Percentiles rank a stretch among this genome's conserved stretches.
These are phyloP conservation scores for Aspergillus incahuasiensis DNA, from an alignment of 495 filamentous ascomycete species.

Conservation along the genomic window DNA sequence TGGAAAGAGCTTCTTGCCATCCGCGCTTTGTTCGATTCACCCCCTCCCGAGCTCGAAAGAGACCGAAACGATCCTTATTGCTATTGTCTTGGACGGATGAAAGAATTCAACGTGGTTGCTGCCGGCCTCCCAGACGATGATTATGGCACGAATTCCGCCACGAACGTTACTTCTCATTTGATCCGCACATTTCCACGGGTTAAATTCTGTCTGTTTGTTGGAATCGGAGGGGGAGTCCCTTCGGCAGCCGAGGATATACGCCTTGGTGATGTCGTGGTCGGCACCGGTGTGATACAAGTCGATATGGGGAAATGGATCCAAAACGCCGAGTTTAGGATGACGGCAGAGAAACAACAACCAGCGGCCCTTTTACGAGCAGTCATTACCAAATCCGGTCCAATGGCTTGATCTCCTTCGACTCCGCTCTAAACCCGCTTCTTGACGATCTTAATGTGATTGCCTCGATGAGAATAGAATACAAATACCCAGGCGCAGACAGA, in stretches of 20 bases:
- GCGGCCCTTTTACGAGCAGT: no score
- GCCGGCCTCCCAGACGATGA: slow-evolving; percentile 24
- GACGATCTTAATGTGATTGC: no score
- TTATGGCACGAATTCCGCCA: slow-evolving; percentile 25
- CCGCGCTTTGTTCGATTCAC: slow-evolving; percentile 24
- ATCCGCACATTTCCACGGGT: slow-evolving; percentile 19
- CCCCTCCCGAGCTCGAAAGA: slow-evolving; percentile 15
- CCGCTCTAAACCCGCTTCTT: no score
- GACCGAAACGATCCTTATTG: slow-evolving; percentile 21
- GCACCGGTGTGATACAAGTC: no score
- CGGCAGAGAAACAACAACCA: no score
- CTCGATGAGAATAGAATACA: no score
- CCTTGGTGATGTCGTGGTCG: slow-evolving; percentile 36
- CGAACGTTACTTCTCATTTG: slow-evolving; percentile 23
- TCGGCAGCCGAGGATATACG: slow-evolving; percentile 22
- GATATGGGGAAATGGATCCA: no score
- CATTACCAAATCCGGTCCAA: no score
- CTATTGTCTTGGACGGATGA: slow-evolving; percentile 30
- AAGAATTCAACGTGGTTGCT: slow-evolving; percentile 31
- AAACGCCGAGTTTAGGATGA: no score
- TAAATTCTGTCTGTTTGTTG: slow-evolving; percentile 27
- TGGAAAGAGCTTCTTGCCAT: slow-evolving; percentile 26
- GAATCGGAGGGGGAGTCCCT: slow-evolving; percentile 34
- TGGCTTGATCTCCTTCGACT: no score
- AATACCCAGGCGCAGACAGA: no score